These are phyloP conservation scores for Cladosporium sp. DNA, from an alignment of 2,329 filamentous ascomycete species.

Conservation along the genomic window DNA sequence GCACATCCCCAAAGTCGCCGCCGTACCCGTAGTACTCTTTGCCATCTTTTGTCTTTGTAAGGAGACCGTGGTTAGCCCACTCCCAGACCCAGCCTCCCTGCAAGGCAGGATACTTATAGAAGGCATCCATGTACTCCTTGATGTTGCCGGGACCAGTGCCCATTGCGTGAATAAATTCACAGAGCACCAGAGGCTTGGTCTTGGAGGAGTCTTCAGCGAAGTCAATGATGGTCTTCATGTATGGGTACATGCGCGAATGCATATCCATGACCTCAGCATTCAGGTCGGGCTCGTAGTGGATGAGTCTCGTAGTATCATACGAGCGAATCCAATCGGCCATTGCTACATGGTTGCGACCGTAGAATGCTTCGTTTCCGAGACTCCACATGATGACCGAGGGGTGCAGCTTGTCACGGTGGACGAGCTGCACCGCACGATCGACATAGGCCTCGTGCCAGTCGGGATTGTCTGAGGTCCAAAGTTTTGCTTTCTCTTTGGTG, in stretches of 20 bases:
- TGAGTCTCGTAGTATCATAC: constrained; percentile 54
- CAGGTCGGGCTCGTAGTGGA: constrained; percentile 65
- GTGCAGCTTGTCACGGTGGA: constrained; percentile 68
- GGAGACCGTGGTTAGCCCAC: constrained; percentile 43
- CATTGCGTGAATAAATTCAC: constrained; percentile 61
- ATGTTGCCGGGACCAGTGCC: constrained; percentile 69
- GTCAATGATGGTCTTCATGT: constrained; percentile 48
- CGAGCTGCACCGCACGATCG: constrained; percentile 61
- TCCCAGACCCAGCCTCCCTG: constrained; percentile 58
- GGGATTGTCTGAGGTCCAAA: constrained; percentile 59
- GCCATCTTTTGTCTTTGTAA: constrained; percentile 34
- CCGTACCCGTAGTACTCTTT: constrained; percentile 41
- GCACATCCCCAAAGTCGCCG: constrained; percentile 41
- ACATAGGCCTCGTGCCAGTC: constrained; percentile 62
- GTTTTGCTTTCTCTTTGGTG: constrained; percentile 51
- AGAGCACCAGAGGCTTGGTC: constrained; percentile 54
- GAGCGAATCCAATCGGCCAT: constrained; percentile 62
- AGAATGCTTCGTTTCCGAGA: constrained; percentile 69
- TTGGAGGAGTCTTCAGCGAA: constrained; percentile 38
- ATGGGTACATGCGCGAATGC: constrained; percentile 65
- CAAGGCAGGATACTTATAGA: constrained; percentile 56
- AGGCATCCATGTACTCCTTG: constrained; percentile 63
- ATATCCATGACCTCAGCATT: constrained; percentile 60
- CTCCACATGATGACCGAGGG: constrained; percentile 69
- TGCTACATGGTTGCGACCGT: constrained; percentile 61